phyloP scores from a whole-genome alignment of 495 filamentous ascomycete genomes.

The Podospora anserina region DNA sequence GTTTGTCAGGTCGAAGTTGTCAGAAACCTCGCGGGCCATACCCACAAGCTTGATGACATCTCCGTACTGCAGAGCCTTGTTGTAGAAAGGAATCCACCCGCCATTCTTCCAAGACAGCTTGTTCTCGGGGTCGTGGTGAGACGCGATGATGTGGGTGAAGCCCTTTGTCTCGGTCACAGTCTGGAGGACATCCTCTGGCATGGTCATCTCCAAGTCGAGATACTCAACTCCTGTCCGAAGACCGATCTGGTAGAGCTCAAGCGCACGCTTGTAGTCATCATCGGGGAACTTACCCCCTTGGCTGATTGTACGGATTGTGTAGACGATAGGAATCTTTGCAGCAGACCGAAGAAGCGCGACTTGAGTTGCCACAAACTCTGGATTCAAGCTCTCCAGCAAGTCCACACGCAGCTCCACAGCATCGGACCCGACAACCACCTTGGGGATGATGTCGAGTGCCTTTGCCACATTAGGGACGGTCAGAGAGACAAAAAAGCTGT shows the following conservation, averaged over 20 bases:
- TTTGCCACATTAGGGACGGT: constrained; percentile 72
- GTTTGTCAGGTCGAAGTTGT: constrained; percentile 79
- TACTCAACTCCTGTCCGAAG: constrained; percentile 84
- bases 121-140: constrained; percentile 84
- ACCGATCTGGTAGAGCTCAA: constrained; percentile 71
- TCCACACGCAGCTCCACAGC: constrained; percentile 95
- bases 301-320: constrained; percentile 79
- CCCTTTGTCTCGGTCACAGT: constrained; percentile 66
- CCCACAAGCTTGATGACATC: constrained; percentile 96
- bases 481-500: constrained; percentile 89
- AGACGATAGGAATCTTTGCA: constrained; percentile 83
- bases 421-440: constrained; percentile 79
- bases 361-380: constrained; percentile 77
- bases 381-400: constrained; percentile 71
- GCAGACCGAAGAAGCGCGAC: constrained; percentile 73
- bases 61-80: constrained; percentile 78
- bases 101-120: constrained; percentile 82
- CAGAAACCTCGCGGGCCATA: constrained; percentile 67
- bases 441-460: constrained; percentile 60
- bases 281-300: constrained; percentile 92
- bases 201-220: constrained; percentile 87
- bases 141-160: constrained; percentile 78
- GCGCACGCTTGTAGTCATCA: constrained; percentile 62
- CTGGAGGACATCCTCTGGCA: constrained; percentile 69
- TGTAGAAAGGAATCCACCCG: constrained; percentile 84